phyloP scores from a whole-genome alignment of 2,329 filamentous ascomycete species.

The Cladophialophora immunda region DNA sequence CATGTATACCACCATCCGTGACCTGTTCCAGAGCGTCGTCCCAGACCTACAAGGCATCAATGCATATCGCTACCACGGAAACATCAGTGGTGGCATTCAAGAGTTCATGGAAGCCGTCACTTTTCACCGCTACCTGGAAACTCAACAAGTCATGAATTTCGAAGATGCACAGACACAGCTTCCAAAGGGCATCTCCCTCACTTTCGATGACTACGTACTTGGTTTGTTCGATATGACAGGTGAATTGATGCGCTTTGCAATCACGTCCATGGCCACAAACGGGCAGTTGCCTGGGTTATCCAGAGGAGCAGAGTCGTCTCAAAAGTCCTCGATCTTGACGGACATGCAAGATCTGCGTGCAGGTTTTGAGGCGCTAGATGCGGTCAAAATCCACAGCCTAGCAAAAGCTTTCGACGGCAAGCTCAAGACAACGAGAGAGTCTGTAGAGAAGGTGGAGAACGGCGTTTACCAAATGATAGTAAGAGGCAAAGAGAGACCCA shows the following conservation, averaged over 20 bases:
- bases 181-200: slow-evolving; percentile 68
- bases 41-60: slow-evolving; percentile 81
- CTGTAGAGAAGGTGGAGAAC: slow-evolving; percentile 92
- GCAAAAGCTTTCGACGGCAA: slow-evolving; percentile 76
- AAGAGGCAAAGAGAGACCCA: slow-evolving; percentile 84
- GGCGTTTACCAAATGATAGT: slow-evolving; percentile 88
- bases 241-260: slow-evolving; percentile 96
- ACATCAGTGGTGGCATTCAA: slow-evolving; percentile 83
- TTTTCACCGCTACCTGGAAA: slow-evolving; percentile 85
- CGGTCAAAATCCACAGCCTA: slow-evolving; percentile 61
- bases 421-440: slow-evolving; percentile 83
- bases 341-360: slow-evolving; percentile 83
- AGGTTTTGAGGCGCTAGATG: slow-evolving; percentile 76
- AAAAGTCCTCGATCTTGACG: slow-evolving; percentile 71
- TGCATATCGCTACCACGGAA: slow-evolving; percentile 79
- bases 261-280: slow-evolving; percentile 79
- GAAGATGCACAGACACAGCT: slow-evolving; percentile 63
- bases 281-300: slow-evolving; percentile 33
- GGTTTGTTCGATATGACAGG: slow-evolving; percentile 94
- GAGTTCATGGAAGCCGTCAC: slow-evolving; percentile 93
- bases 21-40: slow-evolving; percentile 72
- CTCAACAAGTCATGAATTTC: slow-evolving; percentile 76
- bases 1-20: slow-evolving; percentile 75
- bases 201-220: slow-evolving; percentile 84
- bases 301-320: not conserved